Percentiles rank a stretch among this genome's conserved stretches.
These are phyloP conservation scores for Rubroshorea leprosula DNA, from an alignment of 345 rosid species.

Conservation along the genomic window DNA sequence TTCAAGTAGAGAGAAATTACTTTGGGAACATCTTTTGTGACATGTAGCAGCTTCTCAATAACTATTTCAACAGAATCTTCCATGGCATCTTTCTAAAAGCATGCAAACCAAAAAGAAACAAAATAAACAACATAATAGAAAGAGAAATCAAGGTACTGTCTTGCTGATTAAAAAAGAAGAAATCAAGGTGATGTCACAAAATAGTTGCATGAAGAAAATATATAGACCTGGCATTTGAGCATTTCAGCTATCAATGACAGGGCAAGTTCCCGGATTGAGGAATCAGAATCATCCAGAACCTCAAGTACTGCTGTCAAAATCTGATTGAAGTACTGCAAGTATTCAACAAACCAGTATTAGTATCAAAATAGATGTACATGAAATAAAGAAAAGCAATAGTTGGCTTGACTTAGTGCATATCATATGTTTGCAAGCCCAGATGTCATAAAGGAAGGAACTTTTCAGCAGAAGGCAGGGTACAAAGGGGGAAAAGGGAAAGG, in stretches of 20 bases:
- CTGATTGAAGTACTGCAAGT: conserved; percentile 92
- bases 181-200: background rate
- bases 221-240: conserved; percentile 78
- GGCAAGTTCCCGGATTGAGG: conserved; percentile 64
- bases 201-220: background rate
- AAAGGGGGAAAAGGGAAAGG: background rate
- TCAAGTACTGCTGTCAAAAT: conserved; percentile 94
- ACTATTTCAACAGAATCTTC: conserved; percentile 93
- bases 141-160: conserved; percentile 4
- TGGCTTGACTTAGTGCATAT: background rate
- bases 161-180: no score
- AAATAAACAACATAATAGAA: background rate
- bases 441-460: background rate
- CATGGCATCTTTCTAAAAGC: conserved; percentile 70
- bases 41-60: conserved; percentile 87
- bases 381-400: background rate
- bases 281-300: conserved; percentile 73
- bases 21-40: conserved; percentile 66
- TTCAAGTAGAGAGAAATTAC: conserved; percentile 31
- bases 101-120: background rate
- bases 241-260: conserved; percentile 73
- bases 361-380: background rate
- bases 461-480: background rate
- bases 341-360: conserved; percentile 15
- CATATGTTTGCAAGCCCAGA: background rate